A percentile compares a stretch with the other conserved stretches of the same genome.
phyloP scores from a whole-genome alignment of 139 green algal genomes.

The Chlorella sorokiniana region DNA sequence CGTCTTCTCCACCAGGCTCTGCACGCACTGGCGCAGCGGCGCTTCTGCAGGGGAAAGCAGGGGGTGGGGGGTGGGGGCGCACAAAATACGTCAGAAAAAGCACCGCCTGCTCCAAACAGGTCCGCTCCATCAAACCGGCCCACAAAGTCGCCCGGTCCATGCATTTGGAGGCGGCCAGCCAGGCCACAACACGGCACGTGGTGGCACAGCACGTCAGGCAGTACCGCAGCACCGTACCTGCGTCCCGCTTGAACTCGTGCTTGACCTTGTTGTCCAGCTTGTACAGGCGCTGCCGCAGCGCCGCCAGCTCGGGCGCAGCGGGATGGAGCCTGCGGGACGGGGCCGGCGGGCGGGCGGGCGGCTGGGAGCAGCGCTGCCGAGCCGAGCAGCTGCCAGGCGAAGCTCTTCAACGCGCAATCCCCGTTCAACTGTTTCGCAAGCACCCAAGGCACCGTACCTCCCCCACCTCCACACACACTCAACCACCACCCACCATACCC shows the following conservation, averaged over 20 bases:
- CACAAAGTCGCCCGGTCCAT: background rate
- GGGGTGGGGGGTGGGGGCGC: no score
- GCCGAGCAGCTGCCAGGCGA: no score
- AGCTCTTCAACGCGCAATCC: no score
- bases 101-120: no score
- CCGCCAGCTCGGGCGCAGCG: slow-evolving; percentile 27
- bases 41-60: background rate
- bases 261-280: slow-evolving; percentile 36
- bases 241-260: slow-evolving; percentile 32
- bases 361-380: background rate
- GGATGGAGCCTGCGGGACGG: slow-evolving; percentile 23
- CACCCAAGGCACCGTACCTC: no score
- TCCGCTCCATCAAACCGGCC: no score
- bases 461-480: no score
- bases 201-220: background rate
- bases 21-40: slow-evolving; percentile 29
- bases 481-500: no score
- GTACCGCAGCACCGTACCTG: background rate
- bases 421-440: no score
- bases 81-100: no score
- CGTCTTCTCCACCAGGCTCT: slow-evolving; percentile 28
- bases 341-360: background rate
- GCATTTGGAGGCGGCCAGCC: no score
- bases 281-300: slow-evolving; percentile 32
- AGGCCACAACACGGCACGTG: no score